These are phyloP conservation scores for Lentinula sp. DNA, from an alignment of 768 basidiomycete species.

Conservation along the genomic window DNA sequence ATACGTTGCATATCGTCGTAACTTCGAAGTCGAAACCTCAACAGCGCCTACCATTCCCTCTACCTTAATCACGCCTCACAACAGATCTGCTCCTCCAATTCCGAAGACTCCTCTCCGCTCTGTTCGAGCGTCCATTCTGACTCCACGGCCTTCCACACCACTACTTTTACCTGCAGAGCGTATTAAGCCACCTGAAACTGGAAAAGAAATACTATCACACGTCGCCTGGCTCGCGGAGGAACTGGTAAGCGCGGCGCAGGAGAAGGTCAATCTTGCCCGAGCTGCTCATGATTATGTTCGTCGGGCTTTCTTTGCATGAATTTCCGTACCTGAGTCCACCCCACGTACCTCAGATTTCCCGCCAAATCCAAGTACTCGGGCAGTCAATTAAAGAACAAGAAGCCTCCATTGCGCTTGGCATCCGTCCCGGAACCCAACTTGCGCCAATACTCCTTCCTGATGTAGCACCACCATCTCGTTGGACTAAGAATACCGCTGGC, in stretches of 20 bases:
- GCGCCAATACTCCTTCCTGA: conserved; percentile 56
- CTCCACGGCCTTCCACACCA: conserved; percentile 3
- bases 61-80: not conserved
- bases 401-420: conserved; percentile 45
- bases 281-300: conserved; percentile 67
- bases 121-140: not conserved
- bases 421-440: conserved; percentile 42
- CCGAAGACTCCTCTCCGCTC: not conserved
- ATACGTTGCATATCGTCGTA: conserved; percentile 30
- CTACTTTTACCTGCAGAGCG: conserved; percentile 18
- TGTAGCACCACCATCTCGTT: conserved; percentile 37
- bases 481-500: conserved; percentile 4
- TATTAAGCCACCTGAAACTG: conserved; percentile 26
- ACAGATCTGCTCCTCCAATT: not conserved
- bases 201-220: conserved; percentile 46
- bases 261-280: conserved; percentile 73
- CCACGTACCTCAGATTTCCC: conserved; percentile 50
- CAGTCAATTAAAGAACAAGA: conserved; percentile 65
- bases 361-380: conserved; percentile 74
- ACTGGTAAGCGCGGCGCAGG: conserved; percentile 57
- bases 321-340: not conserved
- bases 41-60: not conserved
- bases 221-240: conserved; percentile 59
- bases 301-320: conserved; percentile 2
- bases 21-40: conserved; percentile 1